These are phyloP conservation scores for Metarhizium rileyi DNA, from an alignment of 2,329 filamentous ascomycete species.

Conservation along the genomic window DNA sequence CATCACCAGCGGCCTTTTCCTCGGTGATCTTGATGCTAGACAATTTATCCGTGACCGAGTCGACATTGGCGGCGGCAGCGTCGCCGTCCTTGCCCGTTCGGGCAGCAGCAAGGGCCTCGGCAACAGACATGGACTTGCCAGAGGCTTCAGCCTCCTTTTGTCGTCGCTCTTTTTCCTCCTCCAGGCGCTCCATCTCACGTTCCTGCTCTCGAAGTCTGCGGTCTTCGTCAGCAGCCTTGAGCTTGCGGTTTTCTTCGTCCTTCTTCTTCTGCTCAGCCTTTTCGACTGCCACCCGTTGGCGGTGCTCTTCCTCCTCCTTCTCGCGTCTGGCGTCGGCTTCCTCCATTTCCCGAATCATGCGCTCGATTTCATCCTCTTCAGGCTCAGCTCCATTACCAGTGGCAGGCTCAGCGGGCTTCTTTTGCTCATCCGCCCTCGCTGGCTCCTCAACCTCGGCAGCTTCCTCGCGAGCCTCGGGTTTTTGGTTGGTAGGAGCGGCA, in stretches of 20 bases:
- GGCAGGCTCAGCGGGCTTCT: constrained; percentile 20
- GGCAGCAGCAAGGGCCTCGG: constrained; percentile 39
- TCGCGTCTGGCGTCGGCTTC: constrained; percentile 42
- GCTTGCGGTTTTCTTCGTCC: constrained; percentile 32
- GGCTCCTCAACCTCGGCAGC: background rate
- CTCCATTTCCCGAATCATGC: constrained; percentile 54
- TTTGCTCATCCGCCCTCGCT: constrained; percentile 13
- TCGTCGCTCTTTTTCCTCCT: constrained; percentile 58
- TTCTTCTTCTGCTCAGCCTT: constrained; percentile 39
- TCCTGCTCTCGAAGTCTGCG: constrained; percentile 63
- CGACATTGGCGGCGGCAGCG: constrained; percentile 24
- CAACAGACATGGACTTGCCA: constrained; percentile 36
- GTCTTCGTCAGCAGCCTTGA: constrained; percentile 46
- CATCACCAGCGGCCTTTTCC: constrained; percentile 33
- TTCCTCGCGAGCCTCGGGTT: constrained; percentile 4
- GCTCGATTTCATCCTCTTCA: constrained; percentile 48
- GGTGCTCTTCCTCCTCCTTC: constrained; percentile 34
- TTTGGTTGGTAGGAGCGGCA: background rate
- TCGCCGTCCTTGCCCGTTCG: constrained; percentile 32
- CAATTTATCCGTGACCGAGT: constrained; percentile 37
- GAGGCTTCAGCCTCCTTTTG: constrained; percentile 41
- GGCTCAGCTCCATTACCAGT: constrained; percentile 28
- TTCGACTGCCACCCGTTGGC: constrained; percentile 37
- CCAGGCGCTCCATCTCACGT: constrained; percentile 60
- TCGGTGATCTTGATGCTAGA: constrained; percentile 38